These are phyloP conservation scores for Rhipidocladum racemiflorum DNA, from an alignment of 176 grass and related monocot genomes.

Conservation along the genomic window DNA sequence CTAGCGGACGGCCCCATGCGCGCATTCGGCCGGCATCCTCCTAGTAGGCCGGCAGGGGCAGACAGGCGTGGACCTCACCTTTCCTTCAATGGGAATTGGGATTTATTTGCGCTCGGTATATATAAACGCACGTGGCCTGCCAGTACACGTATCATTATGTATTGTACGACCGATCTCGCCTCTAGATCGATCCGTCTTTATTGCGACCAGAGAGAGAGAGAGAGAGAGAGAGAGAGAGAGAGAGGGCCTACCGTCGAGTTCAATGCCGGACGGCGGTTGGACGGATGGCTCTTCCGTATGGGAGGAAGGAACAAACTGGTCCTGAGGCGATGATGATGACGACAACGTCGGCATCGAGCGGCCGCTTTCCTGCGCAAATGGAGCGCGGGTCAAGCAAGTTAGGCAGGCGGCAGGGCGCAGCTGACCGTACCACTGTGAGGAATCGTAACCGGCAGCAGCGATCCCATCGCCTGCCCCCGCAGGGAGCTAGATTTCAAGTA, in stretches of 20 bases:
- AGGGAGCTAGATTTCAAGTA: neutral
- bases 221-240: neutral
- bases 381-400: conserved; percentile 41
- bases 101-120: too few relatives aligned
- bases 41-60: neutral
- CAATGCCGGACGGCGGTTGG: conserved; percentile 19
- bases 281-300: conserved; percentile 13
- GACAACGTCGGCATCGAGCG: conserved; percentile 18
- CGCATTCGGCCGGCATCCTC: conserved; percentile 12
- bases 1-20: neutral
- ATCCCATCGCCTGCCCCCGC: neutral
- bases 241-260: neutral
- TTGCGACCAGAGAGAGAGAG: neutral
- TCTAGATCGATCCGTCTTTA: conserved; percentile 37
- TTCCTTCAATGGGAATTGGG: neutral
- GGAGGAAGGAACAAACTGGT: neutral
- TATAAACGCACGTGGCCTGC: conserved; percentile 10
- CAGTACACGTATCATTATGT: conserved; percentile 14
- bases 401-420: conserved; percentile 15
- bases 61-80: neutral
- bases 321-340: neutral
- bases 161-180: conserved; percentile 21
- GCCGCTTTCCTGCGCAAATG: conserved; percentile 9
- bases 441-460: neutral
- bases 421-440: neutral